Evolutionary conservation across 2,329 filamentous ascomycete species (phyloP), one percentile per base, ranked within the genome.

Genomic region (Scedosporium apiospermum): DNA sequence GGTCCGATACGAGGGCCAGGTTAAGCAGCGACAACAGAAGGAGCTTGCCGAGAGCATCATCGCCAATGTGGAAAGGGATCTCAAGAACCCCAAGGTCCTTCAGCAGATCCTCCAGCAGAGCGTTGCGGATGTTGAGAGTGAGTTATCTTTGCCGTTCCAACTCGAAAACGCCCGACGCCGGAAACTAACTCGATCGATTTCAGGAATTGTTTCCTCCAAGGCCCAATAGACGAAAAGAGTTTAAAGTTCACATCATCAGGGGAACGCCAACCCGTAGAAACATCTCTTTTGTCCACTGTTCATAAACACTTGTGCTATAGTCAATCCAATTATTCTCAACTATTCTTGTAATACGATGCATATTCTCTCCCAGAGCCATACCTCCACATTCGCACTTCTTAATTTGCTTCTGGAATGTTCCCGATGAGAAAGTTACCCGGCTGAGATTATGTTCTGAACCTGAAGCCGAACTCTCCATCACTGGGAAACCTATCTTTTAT

Each of bases 81-180:
- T 99, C 64, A 91, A 97, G 85, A 97, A 90, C 85, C 95, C 96
- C 77, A 98, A 93, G 87, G 85, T 88, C 69, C 88, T 99, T 71
- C 91, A 97, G 84, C 92, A 97, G 82, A 97, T 99, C 73, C 87
- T 99, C 71, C 89, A 95, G 82, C 95, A 99, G 85, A 96, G 92
- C 77, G 86, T 99, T 73, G 80, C 89, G 67, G 95, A 99, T 78
- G 88, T 99, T 75, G 95, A 99, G 88, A 93, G 93, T 97, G 83
- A 69, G 55, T 57, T 23, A 53, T 10, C 27, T 14, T 21, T 72
- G 26, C n/a, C 73, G 34, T 57, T 30, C 6, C 58, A 16, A 65
- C 78, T 80, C 74, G 79, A 71, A 3, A 6, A 38, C 2, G 34
- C 34, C 1, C 10, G 3, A 38, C 12, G 16, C 2, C 16, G 1